These are phyloP conservation scores for Senna tora DNA, from an alignment of 306 rosid genomes.

Conservation along the genomic window DNA sequence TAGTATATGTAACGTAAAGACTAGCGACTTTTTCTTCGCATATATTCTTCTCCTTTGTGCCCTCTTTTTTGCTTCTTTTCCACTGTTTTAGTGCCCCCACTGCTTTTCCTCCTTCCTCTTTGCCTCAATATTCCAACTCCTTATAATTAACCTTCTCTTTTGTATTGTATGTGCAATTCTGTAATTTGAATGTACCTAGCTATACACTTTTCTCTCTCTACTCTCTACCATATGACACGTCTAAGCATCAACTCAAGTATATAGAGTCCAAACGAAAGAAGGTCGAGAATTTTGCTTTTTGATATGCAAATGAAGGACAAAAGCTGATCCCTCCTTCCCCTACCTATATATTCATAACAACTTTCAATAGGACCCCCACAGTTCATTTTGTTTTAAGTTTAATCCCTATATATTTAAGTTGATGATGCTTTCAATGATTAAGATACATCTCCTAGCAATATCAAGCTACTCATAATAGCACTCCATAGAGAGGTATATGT, in stretches of 20 bases:
- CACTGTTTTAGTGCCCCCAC: constrained; percentile 40
- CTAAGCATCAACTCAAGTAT: constrained; percentile 58
- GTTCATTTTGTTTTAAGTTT: not conserved
- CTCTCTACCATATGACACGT: constrained; percentile 33
- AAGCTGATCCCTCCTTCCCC: constrained; percentile 31
- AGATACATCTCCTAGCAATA: too few species aligned
- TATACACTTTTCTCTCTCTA: constrained; percentile 14
- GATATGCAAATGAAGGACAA: constrained; percentile 28
- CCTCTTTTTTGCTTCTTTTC: constrained; percentile 30
- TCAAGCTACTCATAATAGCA: too few species aligned
- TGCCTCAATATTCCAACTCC: constrained; percentile 44
- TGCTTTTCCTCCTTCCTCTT: constrained; percentile 45
- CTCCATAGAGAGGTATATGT: too few species aligned
- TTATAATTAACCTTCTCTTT: constrained; percentile 41
- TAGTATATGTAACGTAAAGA: constrained; percentile 59
- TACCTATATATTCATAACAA: constrained; percentile 26
- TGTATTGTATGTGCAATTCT: constrained; percentile 10
- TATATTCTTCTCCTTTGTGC: constrained; percentile 42
- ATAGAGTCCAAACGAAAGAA: constrained; percentile 62
- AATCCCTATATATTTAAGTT: too few species aligned
- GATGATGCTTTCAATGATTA: too few species aligned
- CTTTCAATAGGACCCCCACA: constrained; percentile 34
- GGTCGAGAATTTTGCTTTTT: constrained; percentile 51
- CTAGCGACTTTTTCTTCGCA: constrained; percentile 57
- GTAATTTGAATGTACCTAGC: not conserved